These are phyloP conservation scores for Stagonosporopsis vannaccii DNA, from an alignment of 2,329 filamentous ascomycete genomes.

Conservation along the genomic window DNA sequence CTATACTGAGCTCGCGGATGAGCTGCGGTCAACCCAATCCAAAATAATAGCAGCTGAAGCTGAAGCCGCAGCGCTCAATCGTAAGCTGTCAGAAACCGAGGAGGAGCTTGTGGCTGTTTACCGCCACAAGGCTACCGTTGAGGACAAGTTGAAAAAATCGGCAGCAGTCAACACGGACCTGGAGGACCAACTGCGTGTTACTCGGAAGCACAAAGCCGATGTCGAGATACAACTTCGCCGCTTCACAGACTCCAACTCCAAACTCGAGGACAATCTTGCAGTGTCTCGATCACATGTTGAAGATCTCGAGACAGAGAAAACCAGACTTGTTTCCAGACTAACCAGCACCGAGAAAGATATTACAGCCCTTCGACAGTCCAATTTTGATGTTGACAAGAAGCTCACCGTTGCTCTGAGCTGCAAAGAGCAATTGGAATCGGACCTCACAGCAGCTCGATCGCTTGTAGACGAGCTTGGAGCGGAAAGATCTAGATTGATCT, in stretches of 20 bases:
- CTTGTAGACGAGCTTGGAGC: slow-evolving; percentile 20
- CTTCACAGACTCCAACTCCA: slow-evolving; percentile 14
- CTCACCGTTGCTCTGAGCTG: not conserved
- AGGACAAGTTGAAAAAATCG: slow-evolving; percentile 26
- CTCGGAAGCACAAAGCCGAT: slow-evolving; percentile 19
- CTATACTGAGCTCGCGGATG: slow-evolving; percentile 23
- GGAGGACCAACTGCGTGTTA: slow-evolving; percentile 27
- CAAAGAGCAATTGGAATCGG: slow-evolving; percentile 4
- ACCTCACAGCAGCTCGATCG: slow-evolving; percentile 16
- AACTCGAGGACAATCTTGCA: slow-evolving; percentile 29
- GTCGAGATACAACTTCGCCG: slow-evolving; percentile 21
- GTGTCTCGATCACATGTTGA: slow-evolving; percentile 23
- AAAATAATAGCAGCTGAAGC: slow-evolving; percentile 22
- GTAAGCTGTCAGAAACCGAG: slow-evolving; percentile 21
- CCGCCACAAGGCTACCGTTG: slow-evolving; percentile 22
- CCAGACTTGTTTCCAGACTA: slow-evolving; percentile 24
- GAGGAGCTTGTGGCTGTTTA: slow-evolving; percentile 29
- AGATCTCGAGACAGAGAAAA: slow-evolving; percentile 25
- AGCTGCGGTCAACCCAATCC: slow-evolving; percentile 24
- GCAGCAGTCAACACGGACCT: slow-evolving; percentile 23
- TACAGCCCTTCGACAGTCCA: slow-evolving; percentile 20
- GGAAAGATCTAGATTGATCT: slow-evolving; percentile 22
- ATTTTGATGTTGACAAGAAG: slow-evolving; percentile 15
- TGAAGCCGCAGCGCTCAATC: slow-evolving; percentile 18
- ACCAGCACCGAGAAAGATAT: slow-evolving; percentile 21